Base-by-base conservation (phyloP, 192 early-diverging fungal genomes). In the Irineochytrium annulatum region DNA sequence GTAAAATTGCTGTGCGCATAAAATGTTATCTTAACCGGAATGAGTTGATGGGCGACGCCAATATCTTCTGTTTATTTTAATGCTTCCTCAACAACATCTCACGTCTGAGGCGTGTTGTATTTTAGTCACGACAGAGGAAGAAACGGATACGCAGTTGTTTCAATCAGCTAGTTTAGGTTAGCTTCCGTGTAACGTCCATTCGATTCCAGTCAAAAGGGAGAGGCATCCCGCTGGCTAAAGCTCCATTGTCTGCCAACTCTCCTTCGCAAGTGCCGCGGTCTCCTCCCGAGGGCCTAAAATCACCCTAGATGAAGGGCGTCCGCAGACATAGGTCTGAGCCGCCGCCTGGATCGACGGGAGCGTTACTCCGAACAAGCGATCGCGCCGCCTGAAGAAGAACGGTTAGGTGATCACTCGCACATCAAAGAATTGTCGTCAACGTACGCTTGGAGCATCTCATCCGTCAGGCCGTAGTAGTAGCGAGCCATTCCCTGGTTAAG, bases 381-480 rank as follows among this genome's bases (percentile, higher is more conserved):
- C 89, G 28, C 93, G 78, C 11, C 92, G 87, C 35, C 80, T 86
- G 68, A 34, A 39, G 22, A 61, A 24, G 34, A 55, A 67, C 33
- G 45, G 43, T 19, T 17, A 27, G 17, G 64, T 19, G 0, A 33
- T 24, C 32, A 26, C 24, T 44, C 29, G 16, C 11, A 51, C 48
- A 53, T 1, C 14, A 57, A 34, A 59, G n/a, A 3, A 3, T 17
- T 30, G 3, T 3, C 34, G 20, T 17, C 28, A 73, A 0, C 57
- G 68, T 77, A 86, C 81, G 72, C 76, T 79, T 94, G 92, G 26
- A 83, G 83, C 82, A 92, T 85, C 44, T 93, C 91, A 37, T 92
- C 86, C 0, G 89, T 88, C 30, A 94, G 82, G 5, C 87, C 89
- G 5, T 81, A 76, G 0, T 78, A 77, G 57, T 91, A 95, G 53